Evolutionary conservation across 306 rosid genomes (phyloP).

Genomic region (Coriaria nepalensis): DNA sequence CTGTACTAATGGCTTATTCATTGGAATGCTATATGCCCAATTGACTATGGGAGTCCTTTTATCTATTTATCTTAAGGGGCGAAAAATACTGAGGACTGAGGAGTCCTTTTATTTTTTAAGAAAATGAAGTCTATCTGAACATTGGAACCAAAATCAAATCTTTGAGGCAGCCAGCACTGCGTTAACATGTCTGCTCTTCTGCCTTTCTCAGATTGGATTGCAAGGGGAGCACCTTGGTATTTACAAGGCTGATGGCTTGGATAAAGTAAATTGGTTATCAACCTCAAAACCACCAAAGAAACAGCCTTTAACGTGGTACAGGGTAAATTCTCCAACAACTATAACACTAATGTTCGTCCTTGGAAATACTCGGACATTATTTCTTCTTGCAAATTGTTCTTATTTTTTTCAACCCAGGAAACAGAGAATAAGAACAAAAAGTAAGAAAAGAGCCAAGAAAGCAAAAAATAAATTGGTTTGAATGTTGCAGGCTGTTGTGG

Average conservation of each 20-base stretch:
- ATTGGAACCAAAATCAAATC: too few relatives aligned
- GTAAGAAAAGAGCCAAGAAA: neutral
- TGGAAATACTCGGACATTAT: neutral
- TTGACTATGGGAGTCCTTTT: too few relatives aligned
- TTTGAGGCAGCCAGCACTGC: too few relatives aligned
- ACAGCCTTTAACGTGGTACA: constrained; percentile 87
- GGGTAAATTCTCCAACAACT: constrained; percentile 31
- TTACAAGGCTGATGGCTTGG: constrained; percentile 40
- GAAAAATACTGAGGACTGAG: too few relatives aligned
- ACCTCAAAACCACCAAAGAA: constrained; percentile 47
- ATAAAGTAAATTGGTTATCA: constrained; percentile 48
- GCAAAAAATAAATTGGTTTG: neutral
- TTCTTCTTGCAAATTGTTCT: neutral
- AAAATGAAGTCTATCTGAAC: too few relatives aligned
- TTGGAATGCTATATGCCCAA: too few relatives aligned
- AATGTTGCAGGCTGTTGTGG: constrained; percentile 49
- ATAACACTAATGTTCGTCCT: neutral
- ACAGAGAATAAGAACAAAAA: too few relatives aligned
- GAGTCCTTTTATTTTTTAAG: too few relatives aligned
- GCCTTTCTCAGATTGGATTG: constrained; percentile 52
- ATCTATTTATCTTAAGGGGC: too few relatives aligned
- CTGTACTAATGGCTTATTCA: too few relatives aligned
- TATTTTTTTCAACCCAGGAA: too few relatives aligned
- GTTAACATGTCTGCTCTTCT: constrained; percentile 16
- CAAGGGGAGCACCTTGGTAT: constrained; percentile 60